Percentiles rank a stretch among this genome's conserved stretches.
Evolutionary conservation across 1,284 basidiomycete genomes (phyloP).

Genomic region (Stygiomarasmius scandens): DNA sequence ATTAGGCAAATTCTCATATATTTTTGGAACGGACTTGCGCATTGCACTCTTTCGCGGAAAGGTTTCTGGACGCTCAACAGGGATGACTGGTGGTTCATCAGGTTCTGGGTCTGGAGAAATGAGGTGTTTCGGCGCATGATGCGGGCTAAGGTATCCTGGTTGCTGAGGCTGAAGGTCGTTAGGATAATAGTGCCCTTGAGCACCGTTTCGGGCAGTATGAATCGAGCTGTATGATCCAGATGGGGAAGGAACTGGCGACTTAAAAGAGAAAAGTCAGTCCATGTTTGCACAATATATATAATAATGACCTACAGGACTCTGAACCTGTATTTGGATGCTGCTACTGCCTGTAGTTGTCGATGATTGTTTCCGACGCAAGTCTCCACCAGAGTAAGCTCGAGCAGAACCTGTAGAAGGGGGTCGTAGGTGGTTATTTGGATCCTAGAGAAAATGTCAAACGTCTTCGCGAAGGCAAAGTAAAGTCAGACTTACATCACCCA

Average conservation of each 20-base stretch:
- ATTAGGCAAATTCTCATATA: neutral
- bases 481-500: conserved; percentile 1
- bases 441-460: neutral
- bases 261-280: neutral
- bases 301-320: conserved; percentile 7
- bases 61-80: neutral
- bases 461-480: neutral
- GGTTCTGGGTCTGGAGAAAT: neutral
- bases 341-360: conserved; percentile 9
- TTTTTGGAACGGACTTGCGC: neutral
- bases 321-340: conserved; percentile 8
- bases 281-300: neutral
- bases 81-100: conserved; percentile 10
- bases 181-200: neutral
- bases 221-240: neutral
- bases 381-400: neutral
- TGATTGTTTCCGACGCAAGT: conserved; percentile 3
- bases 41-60: neutral
- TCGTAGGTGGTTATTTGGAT: conserved; percentile 2
- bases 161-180: neutral
- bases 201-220: neutral
- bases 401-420: conserved; percentile 4
- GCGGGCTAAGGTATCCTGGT: conserved; percentile 8
- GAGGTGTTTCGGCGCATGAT: conserved; percentile 3
- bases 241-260: conserved; percentile 3